phyloP scores from a whole-genome alignment of 2,329 filamentous ascomycete genomes.

The Chrysoporthe puriensis region DNA sequence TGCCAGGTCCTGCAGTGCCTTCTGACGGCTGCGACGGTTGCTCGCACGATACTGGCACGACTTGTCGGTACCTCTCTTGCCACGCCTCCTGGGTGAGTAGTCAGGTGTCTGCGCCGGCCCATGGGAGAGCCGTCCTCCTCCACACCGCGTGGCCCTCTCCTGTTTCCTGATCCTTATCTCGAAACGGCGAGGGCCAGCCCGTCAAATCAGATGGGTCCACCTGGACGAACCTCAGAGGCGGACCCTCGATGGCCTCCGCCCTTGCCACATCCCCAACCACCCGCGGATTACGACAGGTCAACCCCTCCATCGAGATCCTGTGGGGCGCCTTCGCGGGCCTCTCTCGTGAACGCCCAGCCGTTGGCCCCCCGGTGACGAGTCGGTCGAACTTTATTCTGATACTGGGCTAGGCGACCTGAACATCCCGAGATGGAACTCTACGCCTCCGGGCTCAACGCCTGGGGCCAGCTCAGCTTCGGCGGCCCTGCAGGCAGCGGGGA shows the following conservation, averaged over 20 bases:
- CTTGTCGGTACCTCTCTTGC: too few species aligned
- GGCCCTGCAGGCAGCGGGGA: constrained; percentile 16
- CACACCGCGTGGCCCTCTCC: too few species aligned
- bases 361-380: neutral
- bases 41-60: too few species aligned
- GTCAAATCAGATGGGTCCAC: neutral
- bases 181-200: neutral
- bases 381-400: neutral
- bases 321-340: neutral
- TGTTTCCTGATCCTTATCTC: too few species aligned
- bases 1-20: too few species aligned
- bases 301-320: neutral
- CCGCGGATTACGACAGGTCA: neutral
- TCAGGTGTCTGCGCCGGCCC: too few species aligned
- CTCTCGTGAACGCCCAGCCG: neutral
- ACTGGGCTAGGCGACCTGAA: neutral
- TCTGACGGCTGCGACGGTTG: too few species aligned
- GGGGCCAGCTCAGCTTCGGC: constrained; percentile 54
- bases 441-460: constrained; percentile 62
- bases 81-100: too few species aligned
- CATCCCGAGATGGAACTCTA: constrained; percentile 50
- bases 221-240: neutral
- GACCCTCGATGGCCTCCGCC: neutral
- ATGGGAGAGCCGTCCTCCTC: too few species aligned
- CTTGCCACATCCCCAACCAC: neutral